Base-by-base conservation (phyloP, 2,329 filamentous ascomycete species). In the Ascochyta clinopodiicola region DNA sequence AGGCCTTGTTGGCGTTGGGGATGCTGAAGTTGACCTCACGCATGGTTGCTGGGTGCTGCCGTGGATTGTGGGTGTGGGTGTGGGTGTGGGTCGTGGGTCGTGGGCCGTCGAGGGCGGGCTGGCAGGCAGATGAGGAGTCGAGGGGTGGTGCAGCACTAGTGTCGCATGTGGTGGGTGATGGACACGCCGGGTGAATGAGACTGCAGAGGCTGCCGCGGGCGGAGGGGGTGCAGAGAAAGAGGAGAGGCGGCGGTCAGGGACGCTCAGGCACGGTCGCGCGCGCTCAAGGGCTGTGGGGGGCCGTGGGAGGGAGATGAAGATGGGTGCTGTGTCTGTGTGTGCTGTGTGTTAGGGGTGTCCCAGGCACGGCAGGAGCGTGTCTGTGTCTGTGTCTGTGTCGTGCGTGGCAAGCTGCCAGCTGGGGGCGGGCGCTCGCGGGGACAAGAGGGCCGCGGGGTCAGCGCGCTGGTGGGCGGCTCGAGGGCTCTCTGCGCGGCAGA, bases 11-110 rank as follows among this genome's bases (percentile, higher is more conserved):
- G 85, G 96, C 92, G 84, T 95, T 97, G 50, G 95, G 94, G 76
- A 98, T 97, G 81, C 93, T 97, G 81, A 98, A 98, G 80, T 98
- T 98, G 81, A 96, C 93, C 86, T 99, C 95, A 82, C 95, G 91
- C 95, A 99, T 99, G 79, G 77, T 94, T 58, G 66, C 35, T 61
- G 57, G 38, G 54, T 56, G 66, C 51, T 50, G 59, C 47, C 47
- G 59, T 24, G 27, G 31, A 52, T 22, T 60, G 69, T 66, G 22
- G 22, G 22, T 24, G 22, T 6, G 22, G 22, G 22, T 24, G 22
- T 6, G 22, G 22, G 63, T 63, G 68, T 64, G 53, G 66, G 66
- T 67, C 64, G 63, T 59, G 61, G 65, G 62, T 60, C 55, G 51
- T 24, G 38, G 51, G 46, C 29, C 37, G 52, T 60, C 55, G 51